Percentiles rank a stretch among this genome's conserved stretches.
phyloP scores from a whole-genome alignment of 2,329 filamentous ascomycete species.

The Alternaria dauci region DNA sequence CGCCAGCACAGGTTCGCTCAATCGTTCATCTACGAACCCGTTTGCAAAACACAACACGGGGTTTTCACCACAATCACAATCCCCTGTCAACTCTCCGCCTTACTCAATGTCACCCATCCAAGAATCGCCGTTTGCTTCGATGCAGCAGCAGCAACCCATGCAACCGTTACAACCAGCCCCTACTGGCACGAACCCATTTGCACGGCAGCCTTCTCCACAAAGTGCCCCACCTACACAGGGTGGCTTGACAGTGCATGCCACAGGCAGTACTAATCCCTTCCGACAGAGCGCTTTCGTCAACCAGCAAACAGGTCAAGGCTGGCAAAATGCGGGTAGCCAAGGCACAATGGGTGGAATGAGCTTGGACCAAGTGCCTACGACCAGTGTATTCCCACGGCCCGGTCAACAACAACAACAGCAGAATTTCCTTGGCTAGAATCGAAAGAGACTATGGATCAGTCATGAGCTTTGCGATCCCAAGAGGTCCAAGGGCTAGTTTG shows the following conservation, averaged over 20 bases:
- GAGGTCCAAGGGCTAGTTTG: not conserved
- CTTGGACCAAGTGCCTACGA: slow-evolving; percentile 78
- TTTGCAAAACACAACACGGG: slow-evolving; percentile 72
- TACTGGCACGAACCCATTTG: slow-evolving; percentile 78
- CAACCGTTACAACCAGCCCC: slow-evolving; percentile 60
- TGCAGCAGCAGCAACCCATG: slow-evolving; percentile 43
- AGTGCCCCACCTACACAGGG: slow-evolving; percentile 40
- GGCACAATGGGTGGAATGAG: slow-evolving; percentile 78
- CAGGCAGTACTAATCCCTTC: slow-evolving; percentile 94
- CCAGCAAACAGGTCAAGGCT: slow-evolving; percentile 84
- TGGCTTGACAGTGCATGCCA: slow-evolving; percentile 72
- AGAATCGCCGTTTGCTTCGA: slow-evolving; percentile 44
- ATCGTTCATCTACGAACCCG: slow-evolving; percentile 81
- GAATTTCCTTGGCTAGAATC: slow-evolving; percentile 39
- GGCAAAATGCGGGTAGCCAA: slow-evolving; percentile 77
- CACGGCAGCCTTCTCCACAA: slow-evolving; percentile 61
- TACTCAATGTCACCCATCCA: slow-evolving; percentile 42
- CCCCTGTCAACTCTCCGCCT: slow-evolving; percentile 37
- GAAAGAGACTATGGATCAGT: not conserved
- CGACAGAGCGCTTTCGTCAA: slow-evolving; percentile 90
- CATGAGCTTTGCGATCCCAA: not conserved
- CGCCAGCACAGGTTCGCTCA: slow-evolving; percentile 50
- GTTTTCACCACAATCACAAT: slow-evolving; percentile 39
- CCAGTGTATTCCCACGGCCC: slow-evolving; percentile 86
- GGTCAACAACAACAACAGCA: slow-evolving; percentile 55